Conservation (phyloP, 495 filamentous ascomycete species). For the Mytilinidion resinicola region DNA sequence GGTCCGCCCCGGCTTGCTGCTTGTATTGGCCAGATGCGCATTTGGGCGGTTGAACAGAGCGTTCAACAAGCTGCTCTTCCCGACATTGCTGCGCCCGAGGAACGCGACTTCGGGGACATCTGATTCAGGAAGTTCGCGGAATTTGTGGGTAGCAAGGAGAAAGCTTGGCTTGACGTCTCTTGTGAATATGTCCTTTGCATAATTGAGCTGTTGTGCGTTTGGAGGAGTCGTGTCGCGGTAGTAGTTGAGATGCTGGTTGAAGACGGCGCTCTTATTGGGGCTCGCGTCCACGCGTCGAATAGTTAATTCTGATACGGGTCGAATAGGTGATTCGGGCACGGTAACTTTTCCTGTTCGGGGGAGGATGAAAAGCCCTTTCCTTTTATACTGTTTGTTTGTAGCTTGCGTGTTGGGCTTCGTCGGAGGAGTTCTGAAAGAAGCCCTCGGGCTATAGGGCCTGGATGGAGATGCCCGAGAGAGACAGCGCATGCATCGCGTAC, state of each 20-base stretch:
- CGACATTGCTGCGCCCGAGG: conserved; percentile 83
- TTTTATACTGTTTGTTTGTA: too few species aligned
- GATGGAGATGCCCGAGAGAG: neutral
- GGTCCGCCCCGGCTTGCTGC: conserved; percentile 69
- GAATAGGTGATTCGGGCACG: neutral
- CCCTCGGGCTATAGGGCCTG: too few species aligned
- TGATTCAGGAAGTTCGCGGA: conserved; percentile 51
- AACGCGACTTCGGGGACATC: conserved; percentile 59
- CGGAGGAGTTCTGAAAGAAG: too few species aligned
- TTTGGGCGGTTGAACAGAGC: conserved; percentile 56
- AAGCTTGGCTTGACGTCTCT: conserved; percentile 49
- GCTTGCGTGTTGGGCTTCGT: too few species aligned
- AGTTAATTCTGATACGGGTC: neutral
- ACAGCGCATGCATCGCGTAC: neutral
- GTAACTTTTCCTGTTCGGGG: too few species aligned
- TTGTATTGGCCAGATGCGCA: conserved; percentile 52
- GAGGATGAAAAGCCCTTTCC: too few species aligned
- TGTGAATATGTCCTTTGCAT: conserved; percentile 57
- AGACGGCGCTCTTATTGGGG: neutral
- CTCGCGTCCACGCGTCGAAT: conserved; percentile 7
- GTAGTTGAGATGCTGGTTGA: conserved; percentile 35
- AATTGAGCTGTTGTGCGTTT: conserved; percentile 45
- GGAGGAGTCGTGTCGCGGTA: conserved; percentile 58
- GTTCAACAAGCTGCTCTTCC: conserved; percentile 85
- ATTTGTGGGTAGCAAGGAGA: conserved; percentile 64